Base-by-base conservation (phyloP, 108 stramenopile genomes). In the Aureococcus anophagefferens region DNA sequence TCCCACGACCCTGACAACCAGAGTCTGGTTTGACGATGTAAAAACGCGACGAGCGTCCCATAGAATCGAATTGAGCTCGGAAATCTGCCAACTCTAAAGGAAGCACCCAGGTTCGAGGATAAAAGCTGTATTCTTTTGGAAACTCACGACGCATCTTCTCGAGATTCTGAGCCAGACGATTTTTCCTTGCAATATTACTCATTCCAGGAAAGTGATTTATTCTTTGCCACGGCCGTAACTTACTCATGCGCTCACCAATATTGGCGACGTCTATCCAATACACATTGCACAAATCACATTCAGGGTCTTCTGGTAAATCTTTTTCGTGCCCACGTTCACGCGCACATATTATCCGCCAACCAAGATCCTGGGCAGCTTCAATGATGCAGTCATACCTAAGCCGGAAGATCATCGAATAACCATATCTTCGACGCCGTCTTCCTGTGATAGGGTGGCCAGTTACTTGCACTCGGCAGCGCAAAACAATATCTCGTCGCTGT, bases 121-220 rank as follows among this genome's bases (percentile, higher is more conserved):
- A 90, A 65, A 91, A 92, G 0, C 59, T 32, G 70, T 87, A 92
- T 68, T 92, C 89, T 11, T 63, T 68, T 21, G 88, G 89, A 69
- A 92, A 92, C 21, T 68, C 45, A 31, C 85, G 81, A 44, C 74
- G 70, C 89, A 93, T 90, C 32, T 76, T 63, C 65, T 89, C 86
- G 29, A 93, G 80, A 76, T 87, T 90, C 40, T 89, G 87, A 25
- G 88, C 91, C 74, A 93, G 62, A 11, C 88, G 73, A 4, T 76
- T 77, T 79, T 93, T 93, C 17, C 90, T 76, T 14, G 89, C 86
- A 9, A 93, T 84, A 66, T 88, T 85, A 11, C 79, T 72, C 92
- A 93, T 93, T 0, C 91, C 92, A 34, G 90, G 88, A 63, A 93
- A 93, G 76, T 93, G 92, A 68, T 93, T 93, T 36, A 88, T 80